phyloP scores from a whole-genome alignment of 306 rosid species.

The Glycyrrhiza uralensis region DNA sequence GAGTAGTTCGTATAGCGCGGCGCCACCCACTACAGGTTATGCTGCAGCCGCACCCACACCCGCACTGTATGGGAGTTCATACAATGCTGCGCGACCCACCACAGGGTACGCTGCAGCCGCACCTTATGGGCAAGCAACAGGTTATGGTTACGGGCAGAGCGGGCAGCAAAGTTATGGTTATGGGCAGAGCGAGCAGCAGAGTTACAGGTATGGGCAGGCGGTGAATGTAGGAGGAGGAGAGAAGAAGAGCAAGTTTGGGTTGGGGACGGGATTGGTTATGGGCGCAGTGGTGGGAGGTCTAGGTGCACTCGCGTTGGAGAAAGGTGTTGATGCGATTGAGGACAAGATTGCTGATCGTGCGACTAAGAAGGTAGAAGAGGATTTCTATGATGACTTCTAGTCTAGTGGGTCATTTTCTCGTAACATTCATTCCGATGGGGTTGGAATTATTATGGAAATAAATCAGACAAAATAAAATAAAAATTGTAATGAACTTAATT shows the following conservation, averaged over 20 bases:
- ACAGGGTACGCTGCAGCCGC: background rate
- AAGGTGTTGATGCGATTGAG: conserved; percentile 46
- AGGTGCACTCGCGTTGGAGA: conserved; percentile 55
- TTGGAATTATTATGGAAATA: background rate
- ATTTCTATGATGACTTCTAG: background rate
- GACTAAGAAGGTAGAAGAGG: conserved; percentile 51
- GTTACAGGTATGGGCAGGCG: conserved; percentile 21
- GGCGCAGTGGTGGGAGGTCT: conserved; percentile 61
- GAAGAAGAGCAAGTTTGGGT: conserved; percentile 56
- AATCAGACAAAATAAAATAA: background rate
- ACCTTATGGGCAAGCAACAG: conserved; percentile 29
- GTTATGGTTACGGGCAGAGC: background rate
- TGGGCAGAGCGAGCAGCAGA: background rate
- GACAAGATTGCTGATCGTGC: conserved; percentile 57
- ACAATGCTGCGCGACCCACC: background rate
- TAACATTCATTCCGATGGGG: background rate
- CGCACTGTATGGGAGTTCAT: background rate
- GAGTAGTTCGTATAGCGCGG: background rate
- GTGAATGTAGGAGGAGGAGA: conserved; percentile 1
- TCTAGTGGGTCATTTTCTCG: background rate
- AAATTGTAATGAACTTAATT: background rate
- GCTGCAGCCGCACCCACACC: background rate
- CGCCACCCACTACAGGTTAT: background rate
- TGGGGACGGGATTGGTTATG: conserved; percentile 74
- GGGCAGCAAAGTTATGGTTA: conserved; percentile 29